Evolutionary conservation across 2,329 filamentous ascomycete species (phyloP).

Genomic region (Chalaropsis thielavioides): DNA sequence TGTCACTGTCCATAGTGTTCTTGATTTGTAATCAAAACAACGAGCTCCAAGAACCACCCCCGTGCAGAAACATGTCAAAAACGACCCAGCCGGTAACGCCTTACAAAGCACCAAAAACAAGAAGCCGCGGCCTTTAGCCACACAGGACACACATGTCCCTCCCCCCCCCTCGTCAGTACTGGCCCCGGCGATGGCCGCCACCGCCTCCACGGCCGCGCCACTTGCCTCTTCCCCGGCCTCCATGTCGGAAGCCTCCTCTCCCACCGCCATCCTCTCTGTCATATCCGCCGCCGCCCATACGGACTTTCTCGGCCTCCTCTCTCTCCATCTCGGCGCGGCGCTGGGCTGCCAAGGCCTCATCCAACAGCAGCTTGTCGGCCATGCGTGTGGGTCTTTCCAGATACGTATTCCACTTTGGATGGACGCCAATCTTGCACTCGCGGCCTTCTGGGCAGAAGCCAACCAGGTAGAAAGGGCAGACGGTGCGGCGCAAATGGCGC

Average conservation of each 20-base stretch:
- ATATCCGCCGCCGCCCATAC: constrained; percentile 23
- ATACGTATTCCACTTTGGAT: constrained; percentile 67
- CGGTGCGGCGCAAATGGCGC: constrained; percentile 66
- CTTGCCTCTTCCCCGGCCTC: constrained; percentile 26
- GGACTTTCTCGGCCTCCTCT: constrained; percentile 10
- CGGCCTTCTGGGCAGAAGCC: constrained; percentile 83
- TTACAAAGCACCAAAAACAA: neutral
- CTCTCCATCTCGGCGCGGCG: constrained; percentile 23
- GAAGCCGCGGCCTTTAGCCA: neutral
- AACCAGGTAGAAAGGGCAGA: constrained; percentile 77
- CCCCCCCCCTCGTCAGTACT: constrained; percentile 19
- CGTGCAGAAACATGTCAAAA: neutral
- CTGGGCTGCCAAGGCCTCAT: constrained; percentile 27
- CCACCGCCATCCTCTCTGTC: constrained; percentile 25
- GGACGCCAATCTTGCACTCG: constrained; percentile 63
- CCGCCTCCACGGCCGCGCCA: constrained; percentile 26
- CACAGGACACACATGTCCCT: neutral
- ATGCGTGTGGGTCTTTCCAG: constrained; percentile 62
- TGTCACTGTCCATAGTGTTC: neutral
- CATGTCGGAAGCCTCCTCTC: constrained; percentile 22
- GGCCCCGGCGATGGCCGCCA: constrained; percentile 25
- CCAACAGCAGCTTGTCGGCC: constrained; percentile 45
- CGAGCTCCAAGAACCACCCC: neutral
- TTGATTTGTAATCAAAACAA: neutral
- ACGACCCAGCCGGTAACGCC: neutral